Evolutionary conservation across 2,329 filamentous ascomycete genomes (phyloP).

Genomic region (Alternaria conjuncta): DNA sequence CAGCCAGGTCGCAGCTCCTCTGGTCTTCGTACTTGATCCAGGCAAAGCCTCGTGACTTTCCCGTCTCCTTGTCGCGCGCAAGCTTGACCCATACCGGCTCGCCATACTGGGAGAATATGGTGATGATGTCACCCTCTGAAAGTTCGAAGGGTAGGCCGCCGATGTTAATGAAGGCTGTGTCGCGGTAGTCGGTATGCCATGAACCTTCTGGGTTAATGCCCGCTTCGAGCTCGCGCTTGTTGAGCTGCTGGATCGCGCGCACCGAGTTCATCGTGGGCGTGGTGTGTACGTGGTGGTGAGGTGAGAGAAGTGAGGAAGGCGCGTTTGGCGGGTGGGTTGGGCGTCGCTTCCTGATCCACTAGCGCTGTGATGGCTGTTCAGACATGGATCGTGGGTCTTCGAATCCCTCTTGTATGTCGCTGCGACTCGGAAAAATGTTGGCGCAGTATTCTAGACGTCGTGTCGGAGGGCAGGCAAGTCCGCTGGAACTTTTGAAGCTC

Average conservation of each 20-base stretch:
- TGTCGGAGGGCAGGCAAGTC: not conserved
- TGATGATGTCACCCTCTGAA: slow-evolving; percentile 92
- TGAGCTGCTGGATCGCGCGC: slow-evolving; percentile 88
- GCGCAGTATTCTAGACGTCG: not conserved
- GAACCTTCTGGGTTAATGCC: slow-evolving; percentile 85
- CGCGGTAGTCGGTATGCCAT: slow-evolving; percentile 97
- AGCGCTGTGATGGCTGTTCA: not conserved
- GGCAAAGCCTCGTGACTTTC: slow-evolving; percentile 91
- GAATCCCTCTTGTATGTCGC: not conserved
- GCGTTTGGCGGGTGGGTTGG: not conserved
- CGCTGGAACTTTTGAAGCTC: slow-evolving; percentile 30
- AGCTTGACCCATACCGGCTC: slow-evolving; percentile 94
- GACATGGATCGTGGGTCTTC: not conserved
- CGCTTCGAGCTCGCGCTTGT: slow-evolving; percentile 91
- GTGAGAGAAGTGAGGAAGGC: slow-evolving; percentile 12
- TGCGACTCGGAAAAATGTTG: not conserved
- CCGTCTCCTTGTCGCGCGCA: slow-evolving; percentile 92
- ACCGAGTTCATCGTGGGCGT: slow-evolving; percentile 84
- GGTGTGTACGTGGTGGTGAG: not conserved
- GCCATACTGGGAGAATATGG: slow-evolving; percentile 96
- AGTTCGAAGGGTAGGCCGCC: slow-evolving; percentile 92
- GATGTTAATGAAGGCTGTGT: slow-evolving; percentile 96
- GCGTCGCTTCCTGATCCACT: not conserved
- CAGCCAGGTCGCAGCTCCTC: slow-evolving; percentile 90
- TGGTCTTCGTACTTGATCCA: slow-evolving; percentile 99